A percentile compares a stretch with the other conserved stretches of the same genome.
These are phyloP conservation scores for Clavispora santaluciae DNA, from an alignment of 805 yeast genomes.

Conservation along the genomic window DNA sequence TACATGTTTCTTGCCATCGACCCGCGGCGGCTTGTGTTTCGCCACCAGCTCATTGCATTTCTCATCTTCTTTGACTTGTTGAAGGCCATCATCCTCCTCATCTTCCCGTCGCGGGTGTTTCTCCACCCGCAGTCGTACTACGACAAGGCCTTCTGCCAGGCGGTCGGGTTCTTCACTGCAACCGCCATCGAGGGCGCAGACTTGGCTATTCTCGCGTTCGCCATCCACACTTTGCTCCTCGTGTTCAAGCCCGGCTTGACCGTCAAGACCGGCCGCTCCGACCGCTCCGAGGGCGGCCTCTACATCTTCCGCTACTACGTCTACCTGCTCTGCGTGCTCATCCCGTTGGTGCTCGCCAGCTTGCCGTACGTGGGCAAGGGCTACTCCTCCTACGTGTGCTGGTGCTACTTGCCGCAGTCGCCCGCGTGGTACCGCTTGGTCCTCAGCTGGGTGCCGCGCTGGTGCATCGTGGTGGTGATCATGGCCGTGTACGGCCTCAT, in stretches of 20 bases:
- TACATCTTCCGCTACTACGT: conserved; percentile 53
- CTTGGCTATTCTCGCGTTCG: conserved; percentile 74
- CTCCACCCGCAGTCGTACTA: conserved; percentile 41
- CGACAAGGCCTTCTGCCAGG: conserved; percentile 49
- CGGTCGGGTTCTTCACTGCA: conserved; percentile 78
- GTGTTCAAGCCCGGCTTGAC: conserved; percentile 57
- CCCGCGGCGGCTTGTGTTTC: conserved; percentile 55
- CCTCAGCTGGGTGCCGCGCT: conserved; percentile 80
- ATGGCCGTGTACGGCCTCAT: conserved; percentile 62
- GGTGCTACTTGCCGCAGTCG: conserved; percentile 72
- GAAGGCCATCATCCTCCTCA: conserved; percentile 62
- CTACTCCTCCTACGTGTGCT: conserved; percentile 59
- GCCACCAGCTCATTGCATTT: conserved; percentile 66
- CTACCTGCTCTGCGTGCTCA: conserved; percentile 50
- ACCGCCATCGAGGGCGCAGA: conserved; percentile 83
- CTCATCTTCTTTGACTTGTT: conserved; percentile 69
- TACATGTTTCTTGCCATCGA: conserved; percentile 61
- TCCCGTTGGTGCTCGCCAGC: conserved; percentile 67
- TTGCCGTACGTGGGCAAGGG: conserved; percentile 63
- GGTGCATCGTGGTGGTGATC: conserved; percentile 57
- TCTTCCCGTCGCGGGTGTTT: conserved; percentile 62
- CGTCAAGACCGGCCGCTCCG: conserved; percentile 37
- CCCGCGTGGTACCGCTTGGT: conserved; percentile 73
- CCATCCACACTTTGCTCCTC: conserved; percentile 72
- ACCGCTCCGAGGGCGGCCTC: conserved; percentile 65